Base-by-base conservation (phyloP, 2,329 filamentous ascomycete species). In the Sporothrix inflata region DNA sequence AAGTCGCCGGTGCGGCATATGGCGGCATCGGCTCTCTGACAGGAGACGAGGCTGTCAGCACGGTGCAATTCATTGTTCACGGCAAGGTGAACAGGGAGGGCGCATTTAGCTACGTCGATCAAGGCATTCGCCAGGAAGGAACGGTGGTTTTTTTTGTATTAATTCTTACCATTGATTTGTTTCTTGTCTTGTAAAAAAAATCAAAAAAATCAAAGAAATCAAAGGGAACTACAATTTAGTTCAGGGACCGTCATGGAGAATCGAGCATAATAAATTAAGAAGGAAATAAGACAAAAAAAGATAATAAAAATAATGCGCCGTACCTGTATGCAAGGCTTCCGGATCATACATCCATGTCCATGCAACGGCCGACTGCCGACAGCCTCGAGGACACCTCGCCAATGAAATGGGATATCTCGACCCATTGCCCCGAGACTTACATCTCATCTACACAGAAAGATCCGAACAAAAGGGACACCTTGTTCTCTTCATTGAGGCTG, bases 261-360 rank as follows among this genome's bases (percentile, higher is more conserved):
- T n/a, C n/a, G n/a, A n/a, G n/a, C n/a, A n/a, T n/a, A n/a, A n/a
- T n/a, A n/a, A n/a, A n/a, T n/a, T 45, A 45, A 14, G 14, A 45
- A 14, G 14, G 14, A 45, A 4, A 45, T 16, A 45, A 45, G 11
- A 45, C 42, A 47, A 45, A 45, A 16, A 16, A 14, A 14, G 40
- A 11, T 0, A 45, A 11, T 45, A 14, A 45, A 45, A 45, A 16
- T 45, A 45, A 45, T n/a, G n/a, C n/a, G n/a, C n/a, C n/a, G n/a
- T n/a, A n/a, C n/a, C n/a, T n/a, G n/a, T n/a, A 61, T 42, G 57
- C 57, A 61, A 61, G 57, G 57, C 57, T 61, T 42, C 57, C 34
- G 27, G 57, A 61, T 61, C 34, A 24, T 14, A 61, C 34, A 40
- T 61, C 19, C 9, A 4, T 24, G 34, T 7, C 38, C 30, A 12